phyloP scores from a whole-genome alignment of 2,329 filamentous ascomycete species.

The Alternaria arborescens region DNA sequence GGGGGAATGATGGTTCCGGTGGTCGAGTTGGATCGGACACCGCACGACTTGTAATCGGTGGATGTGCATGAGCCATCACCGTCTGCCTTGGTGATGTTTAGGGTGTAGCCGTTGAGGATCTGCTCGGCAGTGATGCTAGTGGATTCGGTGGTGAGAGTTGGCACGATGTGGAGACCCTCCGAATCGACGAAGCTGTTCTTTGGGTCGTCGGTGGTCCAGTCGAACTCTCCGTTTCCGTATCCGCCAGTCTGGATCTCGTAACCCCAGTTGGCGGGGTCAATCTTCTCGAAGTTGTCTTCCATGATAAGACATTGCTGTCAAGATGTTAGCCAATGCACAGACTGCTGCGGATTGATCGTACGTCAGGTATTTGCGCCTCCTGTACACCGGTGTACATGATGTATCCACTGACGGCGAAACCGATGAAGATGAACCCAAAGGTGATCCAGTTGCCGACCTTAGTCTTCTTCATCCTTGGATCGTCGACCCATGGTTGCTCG shows the following conservation, averaged over 20 bases:
- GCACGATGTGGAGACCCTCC: conserved; percentile 75
- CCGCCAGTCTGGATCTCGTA: conserved; percentile 74
- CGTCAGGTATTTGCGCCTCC: conserved; percentile 25
- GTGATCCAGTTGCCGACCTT: conserved; percentile 33
- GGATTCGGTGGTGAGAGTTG: conserved; percentile 72
- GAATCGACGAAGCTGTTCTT: conserved; percentile 77
- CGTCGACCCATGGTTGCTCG: conserved; percentile 33
- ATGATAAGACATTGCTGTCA: conserved; percentile 36
- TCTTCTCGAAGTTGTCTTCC: conserved; percentile 68
- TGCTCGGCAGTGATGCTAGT: conserved; percentile 71
- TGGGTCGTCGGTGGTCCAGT: conserved; percentile 73
- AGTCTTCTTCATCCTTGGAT: conserved; percentile 34
- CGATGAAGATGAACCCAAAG: conserved; percentile 21
- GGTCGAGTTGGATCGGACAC: conserved; percentile 76
- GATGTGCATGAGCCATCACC: conserved; percentile 72
- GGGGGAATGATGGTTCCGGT: conserved; percentile 79
- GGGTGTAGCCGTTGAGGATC: conserved; percentile 61
- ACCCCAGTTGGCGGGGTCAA: conserved; percentile 70
- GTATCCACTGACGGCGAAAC: conserved; percentile 26
- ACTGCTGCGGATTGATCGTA: neutral
- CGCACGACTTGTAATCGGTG: conserved; percentile 64
- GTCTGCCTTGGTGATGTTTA: conserved; percentile 36
- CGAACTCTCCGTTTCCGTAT: conserved; percentile 75
- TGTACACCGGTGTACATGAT: conserved; percentile 30
- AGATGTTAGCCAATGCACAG: neutral